Evolutionary conservation across 106 monocot genomes (phyloP).

Genomic region (Platanthera guangdongensis): DNA sequence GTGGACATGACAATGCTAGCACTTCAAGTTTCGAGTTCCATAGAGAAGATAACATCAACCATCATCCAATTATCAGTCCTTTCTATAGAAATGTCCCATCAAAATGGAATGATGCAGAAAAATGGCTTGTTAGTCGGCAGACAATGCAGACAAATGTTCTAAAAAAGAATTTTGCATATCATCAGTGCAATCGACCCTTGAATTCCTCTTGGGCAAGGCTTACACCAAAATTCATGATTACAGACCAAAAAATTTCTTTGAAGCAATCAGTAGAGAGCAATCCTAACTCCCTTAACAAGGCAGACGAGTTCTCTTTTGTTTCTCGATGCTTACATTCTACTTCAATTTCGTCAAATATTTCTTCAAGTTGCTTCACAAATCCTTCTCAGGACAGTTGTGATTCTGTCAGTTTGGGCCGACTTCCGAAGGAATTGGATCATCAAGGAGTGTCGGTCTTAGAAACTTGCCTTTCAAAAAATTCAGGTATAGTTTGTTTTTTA

Average conservation of each 20-base stretch:
- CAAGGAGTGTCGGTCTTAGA: too few species aligned
- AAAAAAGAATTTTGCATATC: constrained; percentile 32
- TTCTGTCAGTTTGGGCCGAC: constrained; percentile 1
- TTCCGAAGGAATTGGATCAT: not conserved
- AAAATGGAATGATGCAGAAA: constrained; percentile 95
- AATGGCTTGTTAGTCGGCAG: constrained; percentile 58
- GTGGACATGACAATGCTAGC: not conserved
- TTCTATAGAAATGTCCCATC: constrained; percentile 63
- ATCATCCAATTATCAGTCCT: constrained; percentile 13
- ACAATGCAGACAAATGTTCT: constrained; percentile 22
- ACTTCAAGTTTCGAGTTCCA: constrained; percentile 56
- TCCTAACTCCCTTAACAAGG: constrained; percentile 14
- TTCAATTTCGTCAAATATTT: constrained; percentile 7
- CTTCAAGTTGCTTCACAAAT: constrained; percentile 10
- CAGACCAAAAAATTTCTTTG: constrained; percentile 15
- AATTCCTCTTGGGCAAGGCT: constrained; percentile 18
- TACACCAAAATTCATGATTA: constrained; percentile 23
- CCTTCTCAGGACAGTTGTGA: constrained; percentile 3
- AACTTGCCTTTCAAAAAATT: too few species aligned
- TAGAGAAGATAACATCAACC: constrained; percentile 27
- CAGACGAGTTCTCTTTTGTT: constrained; percentile 43
- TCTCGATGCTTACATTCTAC: constrained; percentile 11
- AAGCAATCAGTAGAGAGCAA: not conserved
- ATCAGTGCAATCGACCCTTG: constrained; percentile 15
- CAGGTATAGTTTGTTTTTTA: too few species aligned